phyloP scores from a whole-genome alignment of 768 basidiomycete genomes.

The Exsudoporus frostii region DNA sequence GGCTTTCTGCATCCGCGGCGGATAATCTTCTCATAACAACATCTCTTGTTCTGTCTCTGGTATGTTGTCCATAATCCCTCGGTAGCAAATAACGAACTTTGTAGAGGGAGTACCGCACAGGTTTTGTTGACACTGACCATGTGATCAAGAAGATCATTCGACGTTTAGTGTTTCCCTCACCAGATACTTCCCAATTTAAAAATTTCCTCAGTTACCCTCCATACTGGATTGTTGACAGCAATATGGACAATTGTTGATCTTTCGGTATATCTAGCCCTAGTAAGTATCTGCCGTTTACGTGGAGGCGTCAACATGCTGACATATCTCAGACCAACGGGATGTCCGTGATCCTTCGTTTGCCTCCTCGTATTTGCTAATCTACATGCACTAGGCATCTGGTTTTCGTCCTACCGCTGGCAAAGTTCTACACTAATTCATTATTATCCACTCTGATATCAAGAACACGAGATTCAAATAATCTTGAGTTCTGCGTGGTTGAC shows the following conservation, averaged over 20 bases:
- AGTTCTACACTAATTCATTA: slow-evolving; percentile 36
- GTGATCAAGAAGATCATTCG: slow-evolving; percentile 36
- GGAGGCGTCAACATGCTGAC: slow-evolving; percentile 1
- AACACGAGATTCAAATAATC: slow-evolving; percentile 13
- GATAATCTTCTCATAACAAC: slow-evolving; percentile 48
- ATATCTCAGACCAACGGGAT: slow-evolving; percentile 18
- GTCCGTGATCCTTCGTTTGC: slow-evolving; percentile 3
- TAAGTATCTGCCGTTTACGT: neutral
- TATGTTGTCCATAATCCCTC: slow-evolving; percentile 19
- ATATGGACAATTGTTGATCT: slow-evolving; percentile 35
- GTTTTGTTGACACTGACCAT: slow-evolving; percentile 37
- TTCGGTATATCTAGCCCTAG: slow-evolving; percentile 25
- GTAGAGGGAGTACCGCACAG: slow-evolving; percentile 37
- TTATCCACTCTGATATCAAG: slow-evolving; percentile 34
- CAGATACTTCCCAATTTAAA: neutral
- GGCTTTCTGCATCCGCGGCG: slow-evolving; percentile 44
- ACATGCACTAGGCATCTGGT: slow-evolving; percentile 21
- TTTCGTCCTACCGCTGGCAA: slow-evolving; percentile 33
- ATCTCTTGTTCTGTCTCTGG: slow-evolving; percentile 41
- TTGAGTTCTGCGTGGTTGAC: slow-evolving; percentile 26
- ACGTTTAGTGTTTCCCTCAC: slow-evolving; percentile 11
- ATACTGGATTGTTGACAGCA: slow-evolving; percentile 39
- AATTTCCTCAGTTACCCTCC: slow-evolving; percentile 34
- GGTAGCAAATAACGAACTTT: neutral
- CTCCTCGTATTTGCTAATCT: neutral